Conservation (phyloP, 2,329 filamentous ascomycete species). For the Penicillium capsulatum region DNA sequence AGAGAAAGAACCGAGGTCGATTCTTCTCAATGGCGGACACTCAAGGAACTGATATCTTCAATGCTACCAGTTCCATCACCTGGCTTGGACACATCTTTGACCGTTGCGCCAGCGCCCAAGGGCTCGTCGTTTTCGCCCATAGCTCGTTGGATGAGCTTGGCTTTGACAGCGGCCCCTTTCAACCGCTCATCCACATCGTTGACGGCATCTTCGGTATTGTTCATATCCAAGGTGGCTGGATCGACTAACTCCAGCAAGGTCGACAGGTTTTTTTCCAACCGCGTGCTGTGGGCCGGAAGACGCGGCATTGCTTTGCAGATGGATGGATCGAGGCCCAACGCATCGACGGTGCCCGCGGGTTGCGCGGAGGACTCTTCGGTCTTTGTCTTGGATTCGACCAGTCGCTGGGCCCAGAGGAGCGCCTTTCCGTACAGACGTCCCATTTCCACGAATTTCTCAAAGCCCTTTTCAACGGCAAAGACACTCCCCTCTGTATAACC, state of each 20-base stretch:
- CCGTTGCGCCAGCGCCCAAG: conserved; percentile 24
- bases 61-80: conserved; percentile 44
- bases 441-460: conserved; percentile 82
- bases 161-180: conserved; percentile 77
- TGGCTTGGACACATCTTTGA: conserved; percentile 26
- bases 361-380: conserved; percentile 6
- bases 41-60: conserved; percentile 46
- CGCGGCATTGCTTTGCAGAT: conserved; percentile 41
- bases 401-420: conserved; percentile 75
- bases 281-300: conserved; percentile 52
- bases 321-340: conserved; percentile 24
- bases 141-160: conserved; percentile 76
- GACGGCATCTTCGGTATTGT: conserved; percentile 84
- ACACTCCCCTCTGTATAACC: conserved; percentile 84
- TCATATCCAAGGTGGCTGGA: conserved; percentile 68
- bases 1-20: too few relatives aligned
- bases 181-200: conserved; percentile 86
- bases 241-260: conserved; percentile 74
- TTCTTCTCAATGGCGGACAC: conserved; percentile 33
- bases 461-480: conserved; percentile 87
- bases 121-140: conserved; percentile 46
- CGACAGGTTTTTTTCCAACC: conserved; percentile 72
- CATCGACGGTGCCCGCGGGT: conserved; percentile 7
- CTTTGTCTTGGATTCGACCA: conserved; percentile 40
- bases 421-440: conserved; percentile 74